These are phyloP conservation scores for Lasiosphaeria ovina DNA, from an alignment of 495 filamentous ascomycete species.

Conservation along the genomic window DNA sequence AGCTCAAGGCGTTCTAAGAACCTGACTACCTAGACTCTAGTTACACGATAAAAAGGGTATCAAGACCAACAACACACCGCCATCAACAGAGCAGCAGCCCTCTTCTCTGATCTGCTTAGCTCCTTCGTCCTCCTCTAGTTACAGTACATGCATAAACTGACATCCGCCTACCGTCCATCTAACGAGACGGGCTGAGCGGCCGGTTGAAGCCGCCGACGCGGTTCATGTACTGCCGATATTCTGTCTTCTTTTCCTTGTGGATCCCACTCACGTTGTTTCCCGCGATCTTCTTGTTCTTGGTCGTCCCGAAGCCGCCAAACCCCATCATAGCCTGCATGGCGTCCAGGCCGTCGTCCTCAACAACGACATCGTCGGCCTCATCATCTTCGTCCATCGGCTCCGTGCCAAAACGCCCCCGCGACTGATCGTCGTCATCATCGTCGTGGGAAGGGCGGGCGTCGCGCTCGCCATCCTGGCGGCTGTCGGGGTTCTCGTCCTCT, in stretches of 20 bases:
- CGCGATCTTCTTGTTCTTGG: slow-evolving; percentile 84
- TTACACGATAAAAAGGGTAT: slow-evolving; percentile 13
- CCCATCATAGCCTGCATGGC: slow-evolving; percentile 85
- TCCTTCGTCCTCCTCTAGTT: background rate
- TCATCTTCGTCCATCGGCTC: slow-evolving; percentile 49
- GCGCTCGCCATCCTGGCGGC: no score
- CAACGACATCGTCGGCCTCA: slow-evolving; percentile 42
- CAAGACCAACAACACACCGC: slow-evolving; percentile 10
- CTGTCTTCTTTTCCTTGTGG: slow-evolving; percentile 89
- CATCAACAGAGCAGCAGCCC: background rate
- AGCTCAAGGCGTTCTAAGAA: no score
- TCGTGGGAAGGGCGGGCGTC: slow-evolving; percentile 18
- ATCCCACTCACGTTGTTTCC: slow-evolving; percentile 86
- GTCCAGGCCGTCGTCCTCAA: slow-evolving; percentile 65
- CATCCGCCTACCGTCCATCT: slow-evolving; percentile 9
- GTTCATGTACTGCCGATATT: slow-evolving; percentile 99
- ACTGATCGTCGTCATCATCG: slow-evolving; percentile 19
- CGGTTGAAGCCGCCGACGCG: slow-evolving; percentile 94
- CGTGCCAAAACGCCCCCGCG: slow-evolving; percentile 30
- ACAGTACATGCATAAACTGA: background rate
- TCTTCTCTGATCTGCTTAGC: no score
- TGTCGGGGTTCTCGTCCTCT: background rate
- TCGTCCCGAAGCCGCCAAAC: slow-evolving; percentile 78
- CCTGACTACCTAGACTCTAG: background rate
- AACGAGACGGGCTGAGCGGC: slow-evolving; percentile 61